phyloP scores from a whole-genome alignment of 202 grass and related monocot species.

The Dendrocalamus latiflorus region DNA sequence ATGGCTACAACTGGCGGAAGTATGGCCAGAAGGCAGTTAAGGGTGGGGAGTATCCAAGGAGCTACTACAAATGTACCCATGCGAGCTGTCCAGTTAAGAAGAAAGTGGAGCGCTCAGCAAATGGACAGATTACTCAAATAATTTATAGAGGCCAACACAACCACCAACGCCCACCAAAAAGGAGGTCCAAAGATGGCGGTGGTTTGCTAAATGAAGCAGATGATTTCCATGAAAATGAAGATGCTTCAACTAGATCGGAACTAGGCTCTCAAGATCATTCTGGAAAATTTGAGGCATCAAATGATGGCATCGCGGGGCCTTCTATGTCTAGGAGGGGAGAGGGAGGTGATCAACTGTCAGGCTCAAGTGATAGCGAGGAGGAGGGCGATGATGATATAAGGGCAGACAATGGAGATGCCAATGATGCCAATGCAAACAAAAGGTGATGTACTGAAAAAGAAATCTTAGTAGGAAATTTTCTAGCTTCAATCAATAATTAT shows the following conservation, averaged over 20 bases:
- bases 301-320: slow-evolving; percentile 17
- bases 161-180: slow-evolving; percentile 67
- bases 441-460: slow-evolving; percentile 40
- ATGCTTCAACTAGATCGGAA: slow-evolving; percentile 40
- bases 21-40: too few species aligned
- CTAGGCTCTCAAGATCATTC: slow-evolving; percentile 31
- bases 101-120: too few species aligned
- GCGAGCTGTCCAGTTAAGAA: too few species aligned
- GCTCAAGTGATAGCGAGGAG: slow-evolving; percentile 70
- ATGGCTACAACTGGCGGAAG: too few species aligned
- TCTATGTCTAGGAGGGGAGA: slow-evolving; percentile 43
- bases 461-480: slow-evolving; percentile 8
- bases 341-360: slow-evolving; percentile 45
- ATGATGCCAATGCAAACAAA: slow-evolving; percentile 52
- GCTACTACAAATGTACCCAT: too few species aligned
- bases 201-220: slow-evolving; percentile 38
- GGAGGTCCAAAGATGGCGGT: slow-evolving; percentile 59
- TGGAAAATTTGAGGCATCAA: slow-evolving; percentile 49
- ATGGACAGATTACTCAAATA: too few species aligned
- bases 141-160: too few species aligned
- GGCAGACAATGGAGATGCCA: slow-evolving; percentile 13
- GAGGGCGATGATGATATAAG: slow-evolving; percentile 39
- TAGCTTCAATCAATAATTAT: background rate
- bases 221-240: slow-evolving; percentile 43
- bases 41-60: too few species aligned